These are phyloP conservation scores for Clonostachys sp. DNA, from an alignment of 2,329 filamentous ascomycete genomes.

Conservation along the genomic window DNA sequence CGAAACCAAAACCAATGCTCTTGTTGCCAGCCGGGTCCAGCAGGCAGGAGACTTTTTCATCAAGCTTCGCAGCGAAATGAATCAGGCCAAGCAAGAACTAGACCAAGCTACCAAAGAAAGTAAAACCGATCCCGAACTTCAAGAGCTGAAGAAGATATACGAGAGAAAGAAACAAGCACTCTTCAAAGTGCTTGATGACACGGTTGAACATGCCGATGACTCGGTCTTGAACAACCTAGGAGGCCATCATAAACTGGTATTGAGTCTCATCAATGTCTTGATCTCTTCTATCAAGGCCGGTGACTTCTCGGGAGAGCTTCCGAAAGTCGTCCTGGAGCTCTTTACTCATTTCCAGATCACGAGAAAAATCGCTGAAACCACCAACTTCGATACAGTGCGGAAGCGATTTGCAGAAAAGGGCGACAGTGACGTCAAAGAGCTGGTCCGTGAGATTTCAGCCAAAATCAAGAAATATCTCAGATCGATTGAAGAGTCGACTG, in stretches of 20 bases:
- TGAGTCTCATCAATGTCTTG: slow-evolving; percentile 47
- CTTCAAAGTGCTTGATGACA: slow-evolving; percentile 46
- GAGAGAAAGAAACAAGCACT: slow-evolving; percentile 42
- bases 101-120: slow-evolving; percentile 38
- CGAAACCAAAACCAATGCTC: slow-evolving; percentile 25
- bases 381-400: slow-evolving; percentile 62
- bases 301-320: slow-evolving; percentile 47
- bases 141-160: slow-evolving; percentile 31
- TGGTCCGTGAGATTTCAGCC: slow-evolving; percentile 53
- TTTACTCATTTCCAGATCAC: slow-evolving; percentile 60
- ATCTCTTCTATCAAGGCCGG: slow-evolving; percentile 47
- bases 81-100: slow-evolving; percentile 37
- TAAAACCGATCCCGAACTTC: slow-evolving; percentile 24
- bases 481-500: slow-evolving; percentile 23
- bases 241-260: slow-evolving; percentile 50
- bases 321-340: slow-evolving; percentile 53
- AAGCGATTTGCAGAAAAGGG: slow-evolving; percentile 61
- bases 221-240: slow-evolving; percentile 54
- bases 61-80: slow-evolving; percentile 40
- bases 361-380: slow-evolving; percentile 55
- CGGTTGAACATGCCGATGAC: slow-evolving; percentile 48
- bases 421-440: slow-evolving; percentile 57
- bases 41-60: slow-evolving; percentile 46
- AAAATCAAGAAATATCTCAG: slow-evolving; percentile 36
- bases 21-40: slow-evolving; percentile 43